Percentiles rank a stretch among this genome's conserved stretches.
These are phyloP conservation scores for Metarhizium humberi DNA, from an alignment of 2,329 filamentous ascomycete genomes.

Conservation along the genomic window DNA sequence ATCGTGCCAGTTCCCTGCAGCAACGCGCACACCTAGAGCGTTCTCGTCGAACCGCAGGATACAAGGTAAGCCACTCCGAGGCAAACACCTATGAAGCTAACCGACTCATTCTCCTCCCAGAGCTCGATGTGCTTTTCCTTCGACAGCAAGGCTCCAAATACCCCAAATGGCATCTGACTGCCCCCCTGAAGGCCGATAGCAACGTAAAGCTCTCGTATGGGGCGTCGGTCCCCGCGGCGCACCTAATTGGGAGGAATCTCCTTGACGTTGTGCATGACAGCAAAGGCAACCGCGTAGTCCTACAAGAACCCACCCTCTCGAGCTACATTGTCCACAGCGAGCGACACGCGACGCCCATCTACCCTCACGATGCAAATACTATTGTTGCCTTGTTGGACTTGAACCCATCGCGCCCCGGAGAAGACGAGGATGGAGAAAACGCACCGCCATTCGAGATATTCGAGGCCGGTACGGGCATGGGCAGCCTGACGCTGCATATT, in stretches of 20 bases:
- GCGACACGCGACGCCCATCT: conserved; percentile 66
- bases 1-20: neutral
- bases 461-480: conserved; percentile 80
- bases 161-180: conserved; percentile 29
- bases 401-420: conserved; percentile 40
- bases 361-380: conserved; percentile 63
- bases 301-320: conserved; percentile 59
- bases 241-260: conserved; percentile 54
- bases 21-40: neutral
- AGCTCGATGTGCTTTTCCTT: conserved; percentile 31
- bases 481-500: conserved; percentile 66
- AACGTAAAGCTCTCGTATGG: conserved; percentile 31
- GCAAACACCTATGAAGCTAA: neutral
- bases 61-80: conserved; percentile 12
- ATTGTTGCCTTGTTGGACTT: conserved; percentile 72
- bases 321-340: conserved; percentile 62
- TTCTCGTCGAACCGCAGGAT: conserved; percentile 19
- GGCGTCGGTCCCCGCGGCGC: conserved; percentile 37
- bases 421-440: conserved; percentile 20
- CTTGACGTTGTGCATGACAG: conserved; percentile 50
- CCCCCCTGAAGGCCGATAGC: conserved; percentile 21
- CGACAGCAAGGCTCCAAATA: conserved; percentile 26
- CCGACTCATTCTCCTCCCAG: conserved; percentile 11
- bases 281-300: conserved; percentile 38
- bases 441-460: conserved; percentile 59